phyloP scores from a whole-genome alignment of 129 eudicot species.

The Daucus carota region DNA sequence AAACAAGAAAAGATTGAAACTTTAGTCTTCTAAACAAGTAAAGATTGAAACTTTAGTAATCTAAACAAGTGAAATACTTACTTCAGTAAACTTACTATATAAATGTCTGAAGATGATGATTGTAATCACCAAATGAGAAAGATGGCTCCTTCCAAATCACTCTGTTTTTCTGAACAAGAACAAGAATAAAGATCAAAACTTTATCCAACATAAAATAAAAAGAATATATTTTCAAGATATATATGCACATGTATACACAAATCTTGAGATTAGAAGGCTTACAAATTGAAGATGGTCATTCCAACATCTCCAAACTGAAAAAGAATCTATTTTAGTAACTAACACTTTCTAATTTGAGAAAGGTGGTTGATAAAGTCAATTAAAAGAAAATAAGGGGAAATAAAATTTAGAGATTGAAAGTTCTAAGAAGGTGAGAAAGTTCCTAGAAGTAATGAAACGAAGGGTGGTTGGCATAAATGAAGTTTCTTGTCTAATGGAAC shows the following conservation, averaged over 20 bases:
- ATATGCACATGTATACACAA: not conserved
- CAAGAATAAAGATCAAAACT: not conserved
- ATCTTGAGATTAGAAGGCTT: not conserved
- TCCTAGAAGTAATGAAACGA: conserved; percentile 46
- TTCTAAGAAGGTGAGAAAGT: conserved; percentile 35
- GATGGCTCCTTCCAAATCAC: not conserved
- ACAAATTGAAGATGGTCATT: not conserved
- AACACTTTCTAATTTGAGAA: conserved; percentile 35
- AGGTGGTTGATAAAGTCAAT: conserved; percentile 23
- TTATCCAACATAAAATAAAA: not conserved
- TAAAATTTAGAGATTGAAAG: conserved; percentile 12
- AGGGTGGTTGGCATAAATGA: not conserved
- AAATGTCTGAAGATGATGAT: not conserved
- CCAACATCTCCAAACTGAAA: not conserved
- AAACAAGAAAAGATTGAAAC: not conserved
- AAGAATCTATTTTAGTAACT: not conserved
- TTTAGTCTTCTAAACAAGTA: not conserved
- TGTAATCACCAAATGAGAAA: not conserved
- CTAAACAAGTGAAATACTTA: not conserved
- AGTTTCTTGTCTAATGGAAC: conserved; percentile 24
- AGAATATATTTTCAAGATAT: not conserved
- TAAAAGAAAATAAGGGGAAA: not conserved
- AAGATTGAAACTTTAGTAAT: not conserved
- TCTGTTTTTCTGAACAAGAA: not conserved
- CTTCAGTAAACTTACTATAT: not conserved